These are phyloP conservation scores for Mikania micrantha DNA, from an alignment of 129 eudicot species.

Conservation along the genomic window DNA sequence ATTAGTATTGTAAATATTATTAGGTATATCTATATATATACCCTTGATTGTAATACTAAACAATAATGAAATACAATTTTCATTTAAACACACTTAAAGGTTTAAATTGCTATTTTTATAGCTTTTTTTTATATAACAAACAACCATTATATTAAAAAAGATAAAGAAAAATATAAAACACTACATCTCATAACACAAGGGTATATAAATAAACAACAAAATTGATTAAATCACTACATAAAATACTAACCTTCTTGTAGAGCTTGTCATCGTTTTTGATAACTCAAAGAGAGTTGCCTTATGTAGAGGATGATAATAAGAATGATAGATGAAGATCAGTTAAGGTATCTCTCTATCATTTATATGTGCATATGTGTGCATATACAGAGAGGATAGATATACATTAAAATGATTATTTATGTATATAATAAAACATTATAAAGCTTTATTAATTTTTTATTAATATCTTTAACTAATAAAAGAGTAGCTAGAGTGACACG, in stretches of 20 bases:
- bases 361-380: background rate
- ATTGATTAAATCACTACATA: background rate
- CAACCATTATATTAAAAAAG: no score
- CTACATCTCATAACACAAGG: background rate
- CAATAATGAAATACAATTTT: no score
- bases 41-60: no score
- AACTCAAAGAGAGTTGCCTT: slow-evolving; percentile 3
- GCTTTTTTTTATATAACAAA: no score
- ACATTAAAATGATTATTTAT: background rate
- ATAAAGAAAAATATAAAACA: no score
- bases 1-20: no score
- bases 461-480: no score
- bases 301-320: background rate
- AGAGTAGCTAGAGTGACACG: no score
- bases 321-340: background rate
- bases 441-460: no score
- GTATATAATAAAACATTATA: background rate
- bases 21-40: no score
- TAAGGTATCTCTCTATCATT: background rate
- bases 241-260: slow-evolving; percentile 32
- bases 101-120: no score
- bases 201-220: background rate
- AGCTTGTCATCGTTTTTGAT: slow-evolving; percentile 17
- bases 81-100: no score
- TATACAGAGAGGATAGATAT: background rate